phyloP scores from a whole-genome alignment of 2,329 filamentous ascomycete species.

The Phaeophleospora eucalypticola region DNA sequence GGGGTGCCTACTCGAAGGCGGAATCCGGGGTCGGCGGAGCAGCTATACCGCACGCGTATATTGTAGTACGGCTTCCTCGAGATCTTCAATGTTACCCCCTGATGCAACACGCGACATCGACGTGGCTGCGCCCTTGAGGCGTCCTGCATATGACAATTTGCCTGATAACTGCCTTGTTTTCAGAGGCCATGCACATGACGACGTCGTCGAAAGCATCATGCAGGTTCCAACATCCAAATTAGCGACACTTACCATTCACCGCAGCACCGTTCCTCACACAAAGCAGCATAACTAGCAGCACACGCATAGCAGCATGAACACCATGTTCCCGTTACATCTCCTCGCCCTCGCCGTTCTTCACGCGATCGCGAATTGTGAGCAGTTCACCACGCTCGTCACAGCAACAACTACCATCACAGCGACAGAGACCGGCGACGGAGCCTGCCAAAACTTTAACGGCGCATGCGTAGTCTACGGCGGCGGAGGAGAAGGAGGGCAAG shows the following conservation, averaged over 20 bases:
- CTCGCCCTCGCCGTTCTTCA: neutral
- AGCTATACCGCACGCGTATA: no score
- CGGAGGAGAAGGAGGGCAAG: constrained; percentile 3
- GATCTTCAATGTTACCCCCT: no score
- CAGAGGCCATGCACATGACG: neutral
- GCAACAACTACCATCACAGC: constrained; percentile 11
- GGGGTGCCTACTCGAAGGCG: no score
- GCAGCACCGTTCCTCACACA: neutral
- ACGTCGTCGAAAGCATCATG: neutral
- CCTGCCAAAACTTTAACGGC: constrained; percentile 15
- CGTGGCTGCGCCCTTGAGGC: constrained; percentile 2
- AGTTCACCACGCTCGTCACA: constrained; percentile 11
- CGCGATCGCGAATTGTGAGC: constrained; percentile 6
- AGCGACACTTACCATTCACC: neutral
- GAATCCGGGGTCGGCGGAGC: no score
- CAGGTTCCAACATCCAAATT: neutral
- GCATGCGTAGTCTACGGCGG: constrained; percentile 20
- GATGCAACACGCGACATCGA: neutral
- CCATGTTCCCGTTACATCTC: neutral
- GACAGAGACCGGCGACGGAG: constrained; percentile 5
- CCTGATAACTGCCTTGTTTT: neutral
- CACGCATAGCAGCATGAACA: neutral
- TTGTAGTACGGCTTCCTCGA: no score
- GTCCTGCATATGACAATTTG: constrained; percentile 1
- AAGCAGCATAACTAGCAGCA: neutral